Evolutionary conservation across 2,329 filamentous ascomycete species (phyloP), one percentile per base, ranked within the genome.

Genomic region (Xylariomycetidae sp.): DNA sequence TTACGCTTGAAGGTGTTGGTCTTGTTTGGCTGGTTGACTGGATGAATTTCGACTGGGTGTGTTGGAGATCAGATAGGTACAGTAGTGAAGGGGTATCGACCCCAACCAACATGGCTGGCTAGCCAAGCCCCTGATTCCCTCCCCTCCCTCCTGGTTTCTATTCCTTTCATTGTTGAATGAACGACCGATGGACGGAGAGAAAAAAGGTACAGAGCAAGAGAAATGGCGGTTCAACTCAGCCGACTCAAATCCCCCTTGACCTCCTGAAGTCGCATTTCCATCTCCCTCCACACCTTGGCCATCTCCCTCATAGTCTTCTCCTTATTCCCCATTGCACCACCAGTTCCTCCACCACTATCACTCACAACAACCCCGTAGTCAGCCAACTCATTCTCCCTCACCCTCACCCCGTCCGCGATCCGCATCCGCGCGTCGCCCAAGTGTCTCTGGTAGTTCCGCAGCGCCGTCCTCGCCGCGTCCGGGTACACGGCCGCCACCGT

Each of bases 251-350:
- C 73, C 3, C 50, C 58, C 37, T 58, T 61, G 0, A 73, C 67
- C 28, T 77, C 73, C 8, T 65, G 58, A 35, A 77, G 53, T 47
- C 73, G 62, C 38, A 57, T 54, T 17, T 58, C 62, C 64, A 77
- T 69, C 36, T 76, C 69, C 3, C 59, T 51, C 49, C 70, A 72
- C 6, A 67, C 63, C 34, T 63, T 58, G 3, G 69, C 72, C 63
- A 77, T 69, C 49, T 77, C 72, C 34, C 66, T 62, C 65, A 77
- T 66, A 16, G 57, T 60, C 38, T 59, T 63, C 46, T 71, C 71
- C 56, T 71, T 74, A 6, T 25, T 50, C 48, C 10, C 31, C 44
- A 8, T 32, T 22, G 32, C 4, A 19, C 32, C 2, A 32, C 37
- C 4, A 30, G 23, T 27, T 37, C 25, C 37, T 1, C 35, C 44